These are phyloP conservation scores for Epichloe coenophiala DNA, from an alignment of 2,329 filamentous ascomycete genomes.

Conservation along the genomic window DNA sequence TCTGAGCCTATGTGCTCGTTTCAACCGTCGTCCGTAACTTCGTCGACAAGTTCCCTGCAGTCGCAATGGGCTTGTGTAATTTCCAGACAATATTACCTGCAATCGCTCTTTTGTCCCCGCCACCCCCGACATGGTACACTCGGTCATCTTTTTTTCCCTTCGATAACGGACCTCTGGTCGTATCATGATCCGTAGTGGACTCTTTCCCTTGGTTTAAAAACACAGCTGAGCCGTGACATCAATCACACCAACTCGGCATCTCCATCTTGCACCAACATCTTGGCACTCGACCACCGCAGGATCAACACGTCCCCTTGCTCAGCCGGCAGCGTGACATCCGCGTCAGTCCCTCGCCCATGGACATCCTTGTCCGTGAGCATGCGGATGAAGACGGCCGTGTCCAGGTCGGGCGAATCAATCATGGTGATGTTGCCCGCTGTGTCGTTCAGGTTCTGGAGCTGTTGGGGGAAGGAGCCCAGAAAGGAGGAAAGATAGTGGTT, in stretches of 20 bases:
- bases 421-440: slow-evolving; percentile 80
- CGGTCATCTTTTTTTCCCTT: no score
- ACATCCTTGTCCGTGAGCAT: slow-evolving; percentile 49
- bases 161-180: no score
- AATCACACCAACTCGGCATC: slow-evolving; percentile 47
- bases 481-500: slow-evolving; percentile 80
- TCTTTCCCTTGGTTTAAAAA: no score
- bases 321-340: slow-evolving; percentile 45
- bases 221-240: slow-evolving; percentile 12
- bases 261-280: slow-evolving; percentile 38
- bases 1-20: no score
- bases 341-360: slow-evolving; percentile 48
- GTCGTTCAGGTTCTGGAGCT: slow-evolving; percentile 78
- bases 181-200: no score
- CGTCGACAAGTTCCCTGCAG: not conserved
- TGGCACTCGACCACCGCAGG: slow-evolving; percentile 63
- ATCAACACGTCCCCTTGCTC: slow-evolving; percentile 52
- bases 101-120: no score
- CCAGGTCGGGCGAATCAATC: slow-evolving; percentile 76
- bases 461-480: slow-evolving; percentile 63
- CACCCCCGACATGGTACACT: no score
- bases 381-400: slow-evolving; percentile 74
- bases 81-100: no score
- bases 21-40: not conserved
- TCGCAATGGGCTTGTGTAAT: no score